Evolutionary conservation across 2,329 filamentous ascomycete genomes (phyloP).

Genomic region (Eutypella sp.): DNA sequence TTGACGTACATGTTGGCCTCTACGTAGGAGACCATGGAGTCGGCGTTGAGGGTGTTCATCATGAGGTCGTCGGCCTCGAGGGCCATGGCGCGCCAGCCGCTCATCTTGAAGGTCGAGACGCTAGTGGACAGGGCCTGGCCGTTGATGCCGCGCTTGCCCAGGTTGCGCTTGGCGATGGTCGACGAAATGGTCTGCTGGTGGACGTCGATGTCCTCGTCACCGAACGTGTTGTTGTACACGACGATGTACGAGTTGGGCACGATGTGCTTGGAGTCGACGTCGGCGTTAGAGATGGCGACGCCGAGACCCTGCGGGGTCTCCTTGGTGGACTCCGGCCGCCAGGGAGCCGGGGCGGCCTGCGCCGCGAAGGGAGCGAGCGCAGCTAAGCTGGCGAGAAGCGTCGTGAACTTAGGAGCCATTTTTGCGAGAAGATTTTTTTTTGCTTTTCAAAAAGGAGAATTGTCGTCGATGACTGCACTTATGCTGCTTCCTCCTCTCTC

Average conservation of each 20-base stretch:
- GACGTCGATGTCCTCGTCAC: constrained; percentile 41
- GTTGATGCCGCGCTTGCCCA: constrained; percentile 44
- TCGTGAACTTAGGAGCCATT: constrained; percentile 24
- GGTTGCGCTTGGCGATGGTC: constrained; percentile 51
- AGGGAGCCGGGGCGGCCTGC: constrained; percentile 11
- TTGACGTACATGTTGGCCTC: constrained; percentile 49
- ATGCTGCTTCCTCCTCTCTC: constrained; percentile 6
- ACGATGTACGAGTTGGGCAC: constrained; percentile 59
- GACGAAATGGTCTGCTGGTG: constrained; percentile 45
- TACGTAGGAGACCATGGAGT: constrained; percentile 46
- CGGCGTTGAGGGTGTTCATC: constrained; percentile 43
- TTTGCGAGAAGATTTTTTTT: constrained; percentile 8
- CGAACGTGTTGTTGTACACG: constrained; percentile 55
- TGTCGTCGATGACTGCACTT: neutral
- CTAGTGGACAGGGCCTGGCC: constrained; percentile 44
- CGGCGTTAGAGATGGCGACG: constrained; percentile 45
- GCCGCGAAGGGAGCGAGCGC: constrained; percentile 22
- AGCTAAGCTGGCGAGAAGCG: constrained; percentile 22
- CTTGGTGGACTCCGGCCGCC: constrained; percentile 15
- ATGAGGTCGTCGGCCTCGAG: constrained; percentile 47
- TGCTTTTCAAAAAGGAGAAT: too few species aligned
- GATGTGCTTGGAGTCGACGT: constrained; percentile 39
- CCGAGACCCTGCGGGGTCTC: constrained; percentile 25
- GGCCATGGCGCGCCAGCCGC: constrained; percentile 47
- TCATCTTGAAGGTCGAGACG: constrained; percentile 43